Evolutionary conservation across 257 asterid species (phyloP), one percentile per base, ranked within the genome.

Genomic region (Osmanthus fragrans): DNA sequence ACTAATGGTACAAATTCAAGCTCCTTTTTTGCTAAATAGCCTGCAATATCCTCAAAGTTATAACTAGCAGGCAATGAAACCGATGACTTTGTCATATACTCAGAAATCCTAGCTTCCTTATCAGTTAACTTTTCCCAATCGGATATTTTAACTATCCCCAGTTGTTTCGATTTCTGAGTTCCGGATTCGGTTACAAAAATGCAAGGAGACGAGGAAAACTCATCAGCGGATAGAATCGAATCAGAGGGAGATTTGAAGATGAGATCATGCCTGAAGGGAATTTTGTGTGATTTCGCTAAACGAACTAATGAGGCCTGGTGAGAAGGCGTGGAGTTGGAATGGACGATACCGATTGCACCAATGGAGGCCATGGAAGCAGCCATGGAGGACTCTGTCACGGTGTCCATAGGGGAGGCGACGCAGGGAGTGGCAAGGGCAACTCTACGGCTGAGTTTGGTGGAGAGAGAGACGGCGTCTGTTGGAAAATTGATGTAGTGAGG

Each of bases 321-420:
- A 34, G 89, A 42, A 10, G 86, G 67, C 4, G 89, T 73, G 80
- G 76, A 88, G 82, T 94, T 94, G 73, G 91, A 92, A 72, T 94
- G 99, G 27, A 92, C 66, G 27, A 94, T 81, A 16, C 94, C 94
- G 27, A 94, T 82, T 15, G 81, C 99, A 2, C 99, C 97, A 0
- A 94, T 86, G 11, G 97, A 86, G 45, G 99, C 96, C 99, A 92
- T 94, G 74, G 95, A 91, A 0, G 89, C 85, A 4, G 99, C 95
- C 99, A 94, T 94, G 45, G 95, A 90, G 33, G 97, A 80, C 65
- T 94, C 99, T 0, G 96, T 88, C 47, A 92, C 97, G 30, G 99
- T 94, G 77, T 94, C 99, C 99, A 94, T 91, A 0, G 99, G 97
- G n/a, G 98, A 94, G 49, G 99, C 83, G 25, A 94, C 94, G 80